Evolutionary conservation across 208 protist genomes (phyloP).

Genomic region (Spongospora subterranea): DNA sequence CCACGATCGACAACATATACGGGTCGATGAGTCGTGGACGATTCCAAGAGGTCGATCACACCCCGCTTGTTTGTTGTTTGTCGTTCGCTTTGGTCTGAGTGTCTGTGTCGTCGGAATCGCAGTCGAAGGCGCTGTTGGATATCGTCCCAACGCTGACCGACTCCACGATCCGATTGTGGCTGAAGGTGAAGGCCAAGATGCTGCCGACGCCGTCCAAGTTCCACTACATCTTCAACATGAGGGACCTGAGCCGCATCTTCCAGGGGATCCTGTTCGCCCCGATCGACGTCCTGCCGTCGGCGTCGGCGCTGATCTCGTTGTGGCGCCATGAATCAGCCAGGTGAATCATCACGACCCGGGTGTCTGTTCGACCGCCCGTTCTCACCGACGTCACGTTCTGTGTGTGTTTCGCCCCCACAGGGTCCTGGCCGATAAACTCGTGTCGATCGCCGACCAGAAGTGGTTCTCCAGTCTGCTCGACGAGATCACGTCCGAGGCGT

Average conservation of each 20-base stretch:
- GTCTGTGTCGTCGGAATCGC: neutral
- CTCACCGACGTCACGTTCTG: neutral
- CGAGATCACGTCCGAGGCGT: conserved; percentile 73
- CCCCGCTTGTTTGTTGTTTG: conserved; percentile 66
- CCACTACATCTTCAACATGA: conserved; percentile 98
- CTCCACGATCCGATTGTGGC: conserved; percentile 75
- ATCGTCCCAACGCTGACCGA: conserved; percentile 61
- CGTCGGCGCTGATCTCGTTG: conserved; percentile 84
- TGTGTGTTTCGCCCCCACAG: conserved; percentile 66
- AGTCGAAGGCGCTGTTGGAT: conserved; percentile 61
- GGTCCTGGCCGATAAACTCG: conserved; percentile 95
- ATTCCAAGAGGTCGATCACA: conserved; percentile 67
- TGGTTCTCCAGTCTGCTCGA: conserved; percentile 91
- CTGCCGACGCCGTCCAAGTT: conserved; percentile 95
- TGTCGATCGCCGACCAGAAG: conserved; percentile 88
- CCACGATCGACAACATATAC: conserved; percentile 90
- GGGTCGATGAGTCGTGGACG: conserved; percentile 70
- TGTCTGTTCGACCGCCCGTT: too few species aligned
- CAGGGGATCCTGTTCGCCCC: conserved; percentile 89
- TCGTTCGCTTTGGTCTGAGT: neutral
- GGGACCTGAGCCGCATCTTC: conserved; percentile 92
- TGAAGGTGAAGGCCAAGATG: conserved; percentile 81
- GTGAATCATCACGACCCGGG: too few species aligned
- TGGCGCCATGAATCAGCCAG: conserved; percentile 94
- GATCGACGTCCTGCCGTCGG: conserved; percentile 80